These are phyloP conservation scores for Coleophoma eucalyptorum DNA, from an alignment of 2,329 filamentous ascomycete genomes.

Conservation along the genomic window DNA sequence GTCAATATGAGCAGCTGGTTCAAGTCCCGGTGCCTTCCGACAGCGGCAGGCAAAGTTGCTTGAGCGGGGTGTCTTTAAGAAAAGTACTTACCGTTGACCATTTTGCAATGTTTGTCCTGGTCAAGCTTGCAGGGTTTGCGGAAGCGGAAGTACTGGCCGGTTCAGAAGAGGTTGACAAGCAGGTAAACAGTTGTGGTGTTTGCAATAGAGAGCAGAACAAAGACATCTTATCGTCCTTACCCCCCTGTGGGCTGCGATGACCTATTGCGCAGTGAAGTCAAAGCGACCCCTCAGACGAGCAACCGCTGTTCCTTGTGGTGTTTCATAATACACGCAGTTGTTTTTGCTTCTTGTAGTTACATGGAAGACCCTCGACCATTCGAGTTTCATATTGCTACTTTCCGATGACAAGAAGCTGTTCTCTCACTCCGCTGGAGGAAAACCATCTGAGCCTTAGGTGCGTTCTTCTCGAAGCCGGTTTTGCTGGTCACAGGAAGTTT, in stretches of 20 bases:
- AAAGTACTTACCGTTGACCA: slow-evolving; percentile 45
- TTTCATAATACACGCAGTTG: not conserved
- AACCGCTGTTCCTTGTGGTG: not conserved
- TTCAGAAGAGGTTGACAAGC: not conserved
- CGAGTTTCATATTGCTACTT: not conserved
- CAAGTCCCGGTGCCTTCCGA: too few relatives aligned
- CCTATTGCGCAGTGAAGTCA: not conserved
- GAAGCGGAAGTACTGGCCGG: not conserved
- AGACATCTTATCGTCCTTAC: not conserved
- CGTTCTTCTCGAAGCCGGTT: not conserved
- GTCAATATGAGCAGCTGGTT: too few relatives aligned
- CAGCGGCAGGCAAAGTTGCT: too few relatives aligned
- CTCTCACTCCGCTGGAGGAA: not conserved
- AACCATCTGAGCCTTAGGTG: not conserved
- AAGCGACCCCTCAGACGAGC: slow-evolving; percentile 1
- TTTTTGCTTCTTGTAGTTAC: not conserved
- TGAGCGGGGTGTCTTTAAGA: too few relatives aligned
- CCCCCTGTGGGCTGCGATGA: not conserved
- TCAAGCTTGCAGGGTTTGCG: not conserved
- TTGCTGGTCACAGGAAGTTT: too few relatives aligned
- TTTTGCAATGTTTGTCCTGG: slow-evolving; percentile 25
- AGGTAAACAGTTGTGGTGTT: not conserved
- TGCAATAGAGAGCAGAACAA: not conserved
- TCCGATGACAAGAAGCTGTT: not conserved
- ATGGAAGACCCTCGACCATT: not conserved